Conservation (phyloP, 768 basidiomycete species). For the Hydnomerulius pinastri region DNA sequence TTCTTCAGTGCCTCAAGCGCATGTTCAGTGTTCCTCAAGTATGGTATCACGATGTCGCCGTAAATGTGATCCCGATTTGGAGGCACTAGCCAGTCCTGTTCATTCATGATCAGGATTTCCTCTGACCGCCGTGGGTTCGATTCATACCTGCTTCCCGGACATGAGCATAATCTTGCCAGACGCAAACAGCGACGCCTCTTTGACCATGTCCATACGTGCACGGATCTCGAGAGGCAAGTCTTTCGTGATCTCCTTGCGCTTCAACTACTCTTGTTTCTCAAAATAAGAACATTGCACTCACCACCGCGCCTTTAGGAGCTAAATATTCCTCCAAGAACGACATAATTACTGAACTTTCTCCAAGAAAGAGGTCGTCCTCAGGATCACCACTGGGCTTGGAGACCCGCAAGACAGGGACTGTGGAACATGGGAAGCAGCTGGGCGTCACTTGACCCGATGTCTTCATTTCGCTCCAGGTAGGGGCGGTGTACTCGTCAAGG, state of each 20-base stretch:
- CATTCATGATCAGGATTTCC: not conserved
- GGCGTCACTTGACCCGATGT: constrained; percentile 4
- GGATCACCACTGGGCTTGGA: not conserved
- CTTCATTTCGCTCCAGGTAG: constrained; percentile 4
- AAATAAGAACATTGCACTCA: not conserved
- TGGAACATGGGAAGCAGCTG: constrained; percentile 3
- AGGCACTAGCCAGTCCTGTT: constrained; percentile 23
- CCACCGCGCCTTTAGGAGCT: not conserved
- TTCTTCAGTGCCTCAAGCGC: constrained; percentile 16
- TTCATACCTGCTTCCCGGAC: constrained; percentile 12
- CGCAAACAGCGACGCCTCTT: constrained; percentile 27
- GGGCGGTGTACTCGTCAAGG: constrained; percentile 3
- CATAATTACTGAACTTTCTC: constrained; percentile 10
- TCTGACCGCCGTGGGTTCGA: not conserved
- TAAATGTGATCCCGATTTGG: constrained; percentile 24
- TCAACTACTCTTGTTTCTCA: not conserved
- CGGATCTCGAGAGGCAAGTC: constrained; percentile 21
- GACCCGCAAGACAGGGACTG: constrained; percentile 8
- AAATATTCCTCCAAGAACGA: constrained; percentile 10
- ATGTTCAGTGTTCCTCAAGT: constrained; percentile 23
- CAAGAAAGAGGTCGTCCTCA: constrained; percentile 3
- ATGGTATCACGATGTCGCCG: constrained; percentile 16
- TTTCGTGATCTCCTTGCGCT: not conserved
- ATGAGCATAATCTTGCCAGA: constrained; percentile 7
- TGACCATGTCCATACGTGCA: constrained; percentile 18